Evolutionary conservation across 495 filamentous ascomycete genomes (phyloP).

Genomic region (Entonaema liquescens): DNA sequence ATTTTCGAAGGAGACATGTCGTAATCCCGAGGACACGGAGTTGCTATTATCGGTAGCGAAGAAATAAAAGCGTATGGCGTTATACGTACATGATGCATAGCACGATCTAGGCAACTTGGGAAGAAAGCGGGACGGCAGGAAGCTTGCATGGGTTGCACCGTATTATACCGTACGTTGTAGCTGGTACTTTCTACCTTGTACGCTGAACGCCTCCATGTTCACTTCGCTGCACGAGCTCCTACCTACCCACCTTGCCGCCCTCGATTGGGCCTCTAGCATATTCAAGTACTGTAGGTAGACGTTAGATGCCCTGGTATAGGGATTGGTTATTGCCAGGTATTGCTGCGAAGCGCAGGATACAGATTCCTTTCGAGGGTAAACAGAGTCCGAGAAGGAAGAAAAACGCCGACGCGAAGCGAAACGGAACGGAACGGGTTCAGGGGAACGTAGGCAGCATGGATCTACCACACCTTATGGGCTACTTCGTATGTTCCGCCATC

Average conservation of each 20-base stretch:
- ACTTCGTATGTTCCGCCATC: constrained; percentile 16
- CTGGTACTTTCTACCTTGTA: neutral
- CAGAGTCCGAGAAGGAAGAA: neutral
- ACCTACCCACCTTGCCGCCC: neutral
- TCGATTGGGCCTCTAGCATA: neutral
- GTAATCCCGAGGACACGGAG: constrained; percentile 10
- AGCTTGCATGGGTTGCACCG: constrained; percentile 9
- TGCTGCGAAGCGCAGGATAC: constrained; percentile 5
- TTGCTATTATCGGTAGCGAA: constrained; percentile 21
- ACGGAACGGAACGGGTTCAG: neutral
- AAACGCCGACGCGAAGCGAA: constrained; percentile 29
- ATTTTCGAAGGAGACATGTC: too few species aligned
- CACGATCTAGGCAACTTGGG: neutral
- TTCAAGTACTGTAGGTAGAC: neutral
- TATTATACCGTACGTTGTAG: neutral
- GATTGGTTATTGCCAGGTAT: neutral
- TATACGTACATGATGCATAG: neutral
- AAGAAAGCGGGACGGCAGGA: constrained; percentile 6
- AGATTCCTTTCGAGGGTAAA: constrained; percentile 2
- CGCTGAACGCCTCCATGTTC: neutral
- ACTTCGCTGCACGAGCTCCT: neutral
- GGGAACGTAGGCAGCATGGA: neutral
- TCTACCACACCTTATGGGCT: neutral
- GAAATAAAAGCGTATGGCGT: constrained; percentile 1
- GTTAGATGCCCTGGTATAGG: neutral